phyloP scores from a whole-genome alignment of 805 yeast genomes.

The Spathaspora arborariae region DNA sequence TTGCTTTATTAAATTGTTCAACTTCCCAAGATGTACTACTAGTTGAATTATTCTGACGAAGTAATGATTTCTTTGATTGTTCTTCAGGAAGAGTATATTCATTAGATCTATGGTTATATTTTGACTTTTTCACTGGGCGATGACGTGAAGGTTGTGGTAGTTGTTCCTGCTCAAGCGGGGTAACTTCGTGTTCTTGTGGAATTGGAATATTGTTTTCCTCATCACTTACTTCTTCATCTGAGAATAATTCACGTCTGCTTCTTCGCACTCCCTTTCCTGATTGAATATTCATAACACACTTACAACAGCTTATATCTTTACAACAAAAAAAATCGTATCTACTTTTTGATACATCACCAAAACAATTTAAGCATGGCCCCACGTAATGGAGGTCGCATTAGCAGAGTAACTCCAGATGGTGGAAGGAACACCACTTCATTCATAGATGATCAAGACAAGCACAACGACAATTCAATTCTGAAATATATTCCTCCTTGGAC shows the following conservation, averaged over 20 bases:
- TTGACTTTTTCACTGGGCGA: neutral
- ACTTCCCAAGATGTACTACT: slow-evolving; percentile 42
- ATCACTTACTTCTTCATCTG: slow-evolving; percentile 2
- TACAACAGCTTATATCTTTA: neutral
- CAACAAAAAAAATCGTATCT: neutral
- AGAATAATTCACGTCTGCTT: slow-evolving; percentile 6
- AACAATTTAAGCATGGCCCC: neutral
- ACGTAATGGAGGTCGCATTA: neutral
- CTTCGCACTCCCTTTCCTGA: slow-evolving; percentile 14
- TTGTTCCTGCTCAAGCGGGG: slow-evolving; percentile 3
- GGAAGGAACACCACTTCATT: neutral
- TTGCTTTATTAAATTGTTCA: slow-evolving; percentile 45
- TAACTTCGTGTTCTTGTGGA: neutral
- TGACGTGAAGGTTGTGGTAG: neutral
- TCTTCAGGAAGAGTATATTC: slow-evolving; percentile 4
- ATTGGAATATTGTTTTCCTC: neutral
- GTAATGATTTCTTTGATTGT: neutral
- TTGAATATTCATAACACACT: slow-evolving; percentile 5
- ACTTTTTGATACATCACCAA: neutral
- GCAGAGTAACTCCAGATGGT: neutral
- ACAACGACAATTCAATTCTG: neutral
- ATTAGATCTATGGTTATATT: neutral
- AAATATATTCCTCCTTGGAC: slow-evolving; percentile 40
- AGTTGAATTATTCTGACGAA: slow-evolving; percentile 10
- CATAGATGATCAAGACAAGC: slow-evolving; percentile 1